Evolutionary conservation across 2,329 filamentous ascomycete genomes (phyloP).

Genomic region (Clonostachys solani): DNA sequence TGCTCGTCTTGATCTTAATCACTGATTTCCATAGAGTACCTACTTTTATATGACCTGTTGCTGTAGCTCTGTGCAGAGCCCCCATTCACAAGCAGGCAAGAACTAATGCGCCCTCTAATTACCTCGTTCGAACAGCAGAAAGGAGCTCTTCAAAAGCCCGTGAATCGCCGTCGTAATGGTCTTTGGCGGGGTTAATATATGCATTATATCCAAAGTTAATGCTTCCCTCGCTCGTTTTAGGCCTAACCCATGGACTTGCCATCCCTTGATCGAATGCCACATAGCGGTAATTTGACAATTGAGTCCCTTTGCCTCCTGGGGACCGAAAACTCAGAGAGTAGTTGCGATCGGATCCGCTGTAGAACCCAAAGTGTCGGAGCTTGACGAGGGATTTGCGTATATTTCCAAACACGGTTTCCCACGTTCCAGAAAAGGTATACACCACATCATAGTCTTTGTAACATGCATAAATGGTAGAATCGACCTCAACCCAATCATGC

Average conservation of each 20-base stretch:
- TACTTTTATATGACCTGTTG: too few species aligned
- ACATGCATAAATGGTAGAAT: not conserved
- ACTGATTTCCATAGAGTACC: too few species aligned
- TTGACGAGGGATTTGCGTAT: constrained; percentile 6
- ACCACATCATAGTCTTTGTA: not conserved
- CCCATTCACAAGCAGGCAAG: too few species aligned
- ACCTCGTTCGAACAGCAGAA: not conserved
- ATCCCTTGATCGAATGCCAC: not conserved
- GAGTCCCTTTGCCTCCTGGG: not conserved
- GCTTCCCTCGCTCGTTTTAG: not conserved
- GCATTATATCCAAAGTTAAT: not conserved
- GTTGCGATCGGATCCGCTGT: not conserved
- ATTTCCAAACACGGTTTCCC: constrained; percentile 11
- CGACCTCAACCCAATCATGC: constrained; percentile 7
- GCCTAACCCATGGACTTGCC: not conserved
- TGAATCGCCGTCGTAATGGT: not conserved
- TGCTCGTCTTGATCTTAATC: too few species aligned
- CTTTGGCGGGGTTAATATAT: not conserved
- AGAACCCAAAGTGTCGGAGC: constrained; percentile 1
- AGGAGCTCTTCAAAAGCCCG: not conserved
- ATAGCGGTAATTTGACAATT: not conserved
- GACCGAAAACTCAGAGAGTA: not conserved
- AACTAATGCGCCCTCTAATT: too few species aligned
- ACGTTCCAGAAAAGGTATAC: constrained; percentile 7
- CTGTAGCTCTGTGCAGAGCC: too few species aligned